Base-by-base conservation (phyloP, 2,329 filamentous ascomycete genomes). In the Verticillium dahliae region DNA sequence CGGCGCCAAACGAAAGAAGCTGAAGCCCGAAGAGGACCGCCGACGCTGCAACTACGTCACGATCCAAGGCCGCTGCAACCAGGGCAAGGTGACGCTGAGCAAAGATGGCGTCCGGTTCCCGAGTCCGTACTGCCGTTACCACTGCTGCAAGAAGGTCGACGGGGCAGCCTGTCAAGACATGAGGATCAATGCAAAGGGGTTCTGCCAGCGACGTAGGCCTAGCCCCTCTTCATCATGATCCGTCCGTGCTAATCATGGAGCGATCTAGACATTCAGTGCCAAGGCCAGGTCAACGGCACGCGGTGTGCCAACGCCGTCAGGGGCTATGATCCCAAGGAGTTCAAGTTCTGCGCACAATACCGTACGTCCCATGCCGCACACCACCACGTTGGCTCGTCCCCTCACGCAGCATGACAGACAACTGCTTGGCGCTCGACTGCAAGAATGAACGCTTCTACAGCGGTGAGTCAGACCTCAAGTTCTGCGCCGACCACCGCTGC, bases 401-500 rank as follows among this genome's bases (percentile, higher is more conserved):
- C 39, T 9, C 18, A 2, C 35, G 58, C 1, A 34, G 35, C 10
- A 14, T 18, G 13, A 18, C 11, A 73, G 72, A 74, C 61, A 65
- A 71, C n/a, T 74, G 71, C 55, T 61, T 56, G 6, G 55, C 64
- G n/a, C 62, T 59, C 9, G 65, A 62, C 31, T 74, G 72, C 54
- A 63, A 64, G 15, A 68, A 65, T 61, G 57, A 66, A 61, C 66
- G 58, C 63, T 65, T 31, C 60, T 63, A 56, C 61, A 66, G 35
- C 60, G 41, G 41, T 4, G 62, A 65, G 15, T 60, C 66, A 38
- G 65, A 69, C 57, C 59, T 69, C 1, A 61, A 59, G n/a, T 69
- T 68, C 62, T 74, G 72, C 58, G 45, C 61, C 11, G 65, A 68
- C 33, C 72, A 74, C 62, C 65, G 70, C 57, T 74, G 72, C 62